phyloP scores from a whole-genome alignment of 2,329 filamentous ascomycete species.

The Clonostachys rhizophaga region DNA sequence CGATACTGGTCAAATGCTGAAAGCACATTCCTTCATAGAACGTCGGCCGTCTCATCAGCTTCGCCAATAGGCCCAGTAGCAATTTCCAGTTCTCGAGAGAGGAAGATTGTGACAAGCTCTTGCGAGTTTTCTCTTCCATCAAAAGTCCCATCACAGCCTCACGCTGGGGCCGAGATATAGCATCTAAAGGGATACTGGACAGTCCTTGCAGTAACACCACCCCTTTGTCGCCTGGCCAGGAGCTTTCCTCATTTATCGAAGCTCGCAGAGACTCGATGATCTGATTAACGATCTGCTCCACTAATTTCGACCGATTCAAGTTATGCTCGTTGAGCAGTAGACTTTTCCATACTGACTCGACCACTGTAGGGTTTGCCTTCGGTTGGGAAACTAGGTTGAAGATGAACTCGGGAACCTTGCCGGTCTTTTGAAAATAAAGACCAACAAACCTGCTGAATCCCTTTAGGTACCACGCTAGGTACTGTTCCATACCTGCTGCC shows the following conservation, averaged over 20 bases:
- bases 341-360: slow-evolving; percentile 18
- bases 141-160: slow-evolving; percentile 34
- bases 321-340: slow-evolving; percentile 30
- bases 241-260: slow-evolving; percentile 15
- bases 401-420: slow-evolving; percentile 6
- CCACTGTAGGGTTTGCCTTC: slow-evolving; percentile 6
- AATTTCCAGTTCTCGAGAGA: slow-evolving; percentile 23
- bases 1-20: slow-evolving; percentile 22
- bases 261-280: slow-evolving; percentile 18
- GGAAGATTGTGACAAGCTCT: slow-evolving; percentile 9
- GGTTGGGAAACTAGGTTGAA: slow-evolving; percentile 11
- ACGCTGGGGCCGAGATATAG: slow-evolving; percentile 33
- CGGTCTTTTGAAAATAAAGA: slow-evolving; percentile 14
- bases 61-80: slow-evolving; percentile 38
- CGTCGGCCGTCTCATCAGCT: slow-evolving; percentile 44
- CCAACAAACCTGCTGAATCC: slow-evolving; percentile 22
- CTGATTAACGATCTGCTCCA: slow-evolving; percentile 21
- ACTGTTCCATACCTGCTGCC: slow-evolving; percentile 9
- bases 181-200: slow-evolving; percentile 26
- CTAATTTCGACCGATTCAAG: slow-evolving; percentile 23
- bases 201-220: slow-evolving; percentile 23
- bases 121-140: not conserved
- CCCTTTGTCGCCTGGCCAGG: slow-evolving; percentile 19
- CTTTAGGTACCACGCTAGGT: slow-evolving; percentile 24
- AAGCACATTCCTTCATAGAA: slow-evolving; percentile 44